Conservation (phyloP, 2,329 filamentous ascomycete genomes). For the Orbilia brochopaga region DNA sequence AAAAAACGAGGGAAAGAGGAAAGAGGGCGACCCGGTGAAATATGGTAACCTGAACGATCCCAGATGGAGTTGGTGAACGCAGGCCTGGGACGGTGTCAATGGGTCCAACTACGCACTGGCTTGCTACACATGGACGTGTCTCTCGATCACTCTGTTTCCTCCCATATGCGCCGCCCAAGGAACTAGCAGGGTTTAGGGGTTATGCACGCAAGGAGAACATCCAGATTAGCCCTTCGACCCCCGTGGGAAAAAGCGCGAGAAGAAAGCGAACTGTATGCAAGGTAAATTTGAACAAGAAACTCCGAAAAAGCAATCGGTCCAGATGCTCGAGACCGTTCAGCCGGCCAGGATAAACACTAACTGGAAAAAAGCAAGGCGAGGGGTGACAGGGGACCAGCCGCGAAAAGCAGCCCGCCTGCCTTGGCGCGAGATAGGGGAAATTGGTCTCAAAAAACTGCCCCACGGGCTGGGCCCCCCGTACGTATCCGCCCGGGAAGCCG, state of each 20-base stretch:
- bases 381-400: conserved; percentile 24
- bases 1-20: conserved; percentile 49
- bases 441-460: conserved; percentile 20
- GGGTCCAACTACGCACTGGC: conserved; percentile 33
- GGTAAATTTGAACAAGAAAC: conserved; percentile 49
- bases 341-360: conserved; percentile 33
- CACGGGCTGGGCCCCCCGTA: conserved; percentile 17
- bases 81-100: conserved; percentile 44
- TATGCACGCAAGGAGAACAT: conserved; percentile 50
- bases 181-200: conserved; percentile 47
- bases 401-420: conserved; percentile 33
- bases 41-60: conserved; percentile 49
- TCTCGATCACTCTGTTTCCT: conserved; percentile 46
- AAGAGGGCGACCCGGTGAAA: conserved; percentile 38
- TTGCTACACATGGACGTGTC: conserved; percentile 49
- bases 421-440: conserved; percentile 49
- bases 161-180: conserved; percentile 48
- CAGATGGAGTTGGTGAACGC: conserved; percentile 49
- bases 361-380: conserved; percentile 28
- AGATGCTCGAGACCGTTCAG: conserved; percentile 32
- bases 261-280: conserved; percentile 46
- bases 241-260: conserved; percentile 39
- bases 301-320: conserved; percentile 45
- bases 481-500: conserved; percentile 22
- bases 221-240: conserved; percentile 41